Conservation (phyloP, 139 green algal species). For the Zygnema circumcarinatum region DNA sequence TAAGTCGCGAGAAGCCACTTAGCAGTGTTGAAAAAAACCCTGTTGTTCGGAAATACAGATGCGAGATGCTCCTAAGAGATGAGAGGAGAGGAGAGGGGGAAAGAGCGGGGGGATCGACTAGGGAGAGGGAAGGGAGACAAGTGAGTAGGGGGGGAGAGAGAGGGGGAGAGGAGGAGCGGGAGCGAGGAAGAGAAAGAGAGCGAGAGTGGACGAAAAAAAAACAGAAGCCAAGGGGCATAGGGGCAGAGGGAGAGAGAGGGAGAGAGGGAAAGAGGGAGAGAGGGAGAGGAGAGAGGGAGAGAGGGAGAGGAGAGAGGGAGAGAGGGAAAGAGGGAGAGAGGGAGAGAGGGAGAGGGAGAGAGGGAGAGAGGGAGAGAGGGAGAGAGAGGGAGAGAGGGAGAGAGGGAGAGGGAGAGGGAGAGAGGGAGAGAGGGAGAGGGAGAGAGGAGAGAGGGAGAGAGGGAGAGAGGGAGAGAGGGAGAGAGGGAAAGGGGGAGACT, state of each 20-base stretch:
- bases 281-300: slow-evolving; percentile 11
- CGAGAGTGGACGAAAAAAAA: too few species aligned
- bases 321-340: background rate
- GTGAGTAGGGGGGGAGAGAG: too few species aligned
- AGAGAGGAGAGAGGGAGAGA: background rate
- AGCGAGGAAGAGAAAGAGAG: too few species aligned
- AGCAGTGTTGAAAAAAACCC: too few species aligned
- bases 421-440: background rate
- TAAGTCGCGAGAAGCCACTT: too few species aligned
- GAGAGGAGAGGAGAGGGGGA: too few species aligned
- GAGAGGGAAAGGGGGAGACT: background rate
- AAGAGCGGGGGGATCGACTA: too few species aligned
- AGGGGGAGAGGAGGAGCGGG: too few species aligned
- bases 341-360: background rate
- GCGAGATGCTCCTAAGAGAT: too few species aligned
- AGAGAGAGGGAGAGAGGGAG: background rate
- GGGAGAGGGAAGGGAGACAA: too few species aligned
- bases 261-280: background rate
- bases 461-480: background rate
- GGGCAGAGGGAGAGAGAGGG: background rate
- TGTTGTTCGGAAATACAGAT: too few species aligned
- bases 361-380: slow-evolving; percentile 7
- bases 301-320: background rate
- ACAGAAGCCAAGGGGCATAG: too few species aligned
- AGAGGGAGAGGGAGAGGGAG: slow-evolving; percentile 3